Percentiles rank a stretch among this genome's conserved stretches.
phyloP scores from a whole-genome alignment of 2,329 filamentous ascomycete species.

The Alternaria tenuissima region DNA sequence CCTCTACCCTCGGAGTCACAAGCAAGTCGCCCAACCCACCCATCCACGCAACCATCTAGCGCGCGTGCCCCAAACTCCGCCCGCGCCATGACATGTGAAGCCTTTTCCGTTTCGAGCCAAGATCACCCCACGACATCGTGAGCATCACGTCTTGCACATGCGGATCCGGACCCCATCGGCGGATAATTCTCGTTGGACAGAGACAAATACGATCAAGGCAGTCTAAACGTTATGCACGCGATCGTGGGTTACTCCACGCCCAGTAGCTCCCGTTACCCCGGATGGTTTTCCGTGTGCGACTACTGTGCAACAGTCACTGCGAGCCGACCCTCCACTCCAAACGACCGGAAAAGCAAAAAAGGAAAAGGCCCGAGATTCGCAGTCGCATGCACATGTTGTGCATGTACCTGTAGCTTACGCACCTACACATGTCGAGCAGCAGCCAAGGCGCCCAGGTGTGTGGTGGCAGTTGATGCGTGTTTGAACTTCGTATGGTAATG shows the following conservation, averaged over 20 bases:
- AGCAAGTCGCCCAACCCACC: constrained; percentile 1
- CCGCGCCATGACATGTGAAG: constrained; percentile 5
- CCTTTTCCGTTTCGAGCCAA: constrained; percentile 18
- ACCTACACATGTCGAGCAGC: neutral
- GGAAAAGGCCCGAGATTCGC: neutral
- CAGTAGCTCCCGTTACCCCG: constrained; percentile 17
- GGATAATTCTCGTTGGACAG: constrained; percentile 17
- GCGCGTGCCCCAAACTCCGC: constrained; percentile 2
- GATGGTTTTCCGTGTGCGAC: constrained; percentile 14
- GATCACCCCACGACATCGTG: constrained; percentile 24
- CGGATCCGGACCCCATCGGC: constrained; percentile 16
- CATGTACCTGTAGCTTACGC: neutral
- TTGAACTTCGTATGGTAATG: constrained; percentile 6
- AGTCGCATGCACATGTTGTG: neutral
- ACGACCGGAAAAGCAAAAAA: constrained; percentile 3
- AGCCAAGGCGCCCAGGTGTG: constrained; percentile 10
- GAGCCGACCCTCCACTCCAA: constrained; percentile 7
- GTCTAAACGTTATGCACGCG: neutral
- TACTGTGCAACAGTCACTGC: neutral
- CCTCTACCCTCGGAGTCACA: constrained; percentile 21
- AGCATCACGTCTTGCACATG: constrained; percentile 12
- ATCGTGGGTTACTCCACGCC: neutral
- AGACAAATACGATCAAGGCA: neutral
- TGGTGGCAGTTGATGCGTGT: constrained; percentile 6
- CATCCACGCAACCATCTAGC: neutral